Percentiles rank a stretch among this genome's conserved stretches.
Conservation (phyloP, 179 eudicot genomes). For the Gypsophila paniculata region DNA sequence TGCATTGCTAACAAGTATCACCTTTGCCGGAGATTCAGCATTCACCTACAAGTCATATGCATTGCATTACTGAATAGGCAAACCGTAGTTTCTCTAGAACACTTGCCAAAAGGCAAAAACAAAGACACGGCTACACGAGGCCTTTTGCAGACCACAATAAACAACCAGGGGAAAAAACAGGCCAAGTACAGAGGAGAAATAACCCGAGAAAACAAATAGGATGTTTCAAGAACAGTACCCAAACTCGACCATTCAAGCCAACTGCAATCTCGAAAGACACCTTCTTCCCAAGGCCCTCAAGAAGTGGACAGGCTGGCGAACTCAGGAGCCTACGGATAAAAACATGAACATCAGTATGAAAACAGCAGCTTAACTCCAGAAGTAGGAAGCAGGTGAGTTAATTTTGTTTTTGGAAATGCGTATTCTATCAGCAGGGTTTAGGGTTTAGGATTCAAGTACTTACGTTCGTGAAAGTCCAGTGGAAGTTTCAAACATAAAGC, state of each 20-base stretch:
- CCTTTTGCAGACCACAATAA: neutral
- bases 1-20: conserved; percentile 63
- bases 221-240: conserved; percentile 47
- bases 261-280: conserved; percentile 86
- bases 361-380: neutral
- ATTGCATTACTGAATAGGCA: conserved; percentile 2
- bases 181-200: neutral
- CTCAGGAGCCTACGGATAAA: conserved; percentile 54
- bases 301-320: conserved; percentile 78
- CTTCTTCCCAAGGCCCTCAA: conserved; percentile 84
- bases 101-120: neutral
- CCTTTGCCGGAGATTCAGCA: conserved; percentile 57
- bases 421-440: neutral
- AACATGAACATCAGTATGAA: neutral
- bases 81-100: neutral
- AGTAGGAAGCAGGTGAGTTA: neutral
- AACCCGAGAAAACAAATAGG: neutral
- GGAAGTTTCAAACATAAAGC: conserved; percentile 78
- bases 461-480: conserved; percentile 88
- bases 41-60: conserved; percentile 48
- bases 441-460: conserved; percentile 32
- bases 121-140: neutral
- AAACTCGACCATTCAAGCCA: conserved; percentile 87
- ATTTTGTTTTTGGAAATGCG: neutral
- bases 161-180: neutral